Conservation (phyloP, 768 basidiomycete species). For the Hemileccinum rubropunctum region DNA sequence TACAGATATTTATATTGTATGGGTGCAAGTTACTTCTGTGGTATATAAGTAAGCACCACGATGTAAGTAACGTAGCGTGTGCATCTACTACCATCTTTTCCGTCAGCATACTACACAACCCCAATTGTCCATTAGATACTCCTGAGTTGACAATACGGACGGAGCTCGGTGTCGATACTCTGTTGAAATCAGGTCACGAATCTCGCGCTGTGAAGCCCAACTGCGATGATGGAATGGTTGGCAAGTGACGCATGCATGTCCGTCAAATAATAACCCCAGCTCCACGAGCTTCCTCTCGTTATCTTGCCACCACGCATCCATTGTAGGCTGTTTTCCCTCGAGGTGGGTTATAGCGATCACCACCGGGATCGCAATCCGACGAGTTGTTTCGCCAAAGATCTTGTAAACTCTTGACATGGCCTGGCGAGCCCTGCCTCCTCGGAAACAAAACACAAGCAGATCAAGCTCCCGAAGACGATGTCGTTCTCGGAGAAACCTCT, state of each 20-base stretch:
- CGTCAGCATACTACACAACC: constrained; percentile 25
- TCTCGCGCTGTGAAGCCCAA: constrained; percentile 15
- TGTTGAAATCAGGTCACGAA: constrained; percentile 12
- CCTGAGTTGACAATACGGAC: not conserved
- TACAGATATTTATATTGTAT: constrained; percentile 6
- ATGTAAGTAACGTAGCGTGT: not conserved
- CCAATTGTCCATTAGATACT: constrained; percentile 2
- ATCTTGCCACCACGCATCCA: constrained; percentile 35
- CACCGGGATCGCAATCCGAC: constrained; percentile 33
- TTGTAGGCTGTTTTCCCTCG: constrained; percentile 27
- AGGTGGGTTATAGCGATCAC: constrained; percentile 39
- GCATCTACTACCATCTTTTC: not conserved
- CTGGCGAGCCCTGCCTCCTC: constrained; percentile 15
- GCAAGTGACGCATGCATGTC: constrained; percentile 29
- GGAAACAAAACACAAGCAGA: constrained; percentile 23
- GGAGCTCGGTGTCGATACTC: not conserved
- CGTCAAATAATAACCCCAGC: constrained; percentile 26
- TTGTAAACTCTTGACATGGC: constrained; percentile 17
- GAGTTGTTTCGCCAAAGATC: constrained; percentile 31
- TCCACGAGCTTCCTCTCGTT: constrained; percentile 19
- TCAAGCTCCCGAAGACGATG: constrained; percentile 18
- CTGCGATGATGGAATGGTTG: constrained; percentile 14
- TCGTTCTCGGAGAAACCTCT: constrained; percentile 32
- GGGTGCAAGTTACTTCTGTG: not conserved
- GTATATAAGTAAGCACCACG: too few relatives aligned